Conservation (phyloP, 2,329 filamentous ascomycete species). For the Fusarium paranaense region DNA sequence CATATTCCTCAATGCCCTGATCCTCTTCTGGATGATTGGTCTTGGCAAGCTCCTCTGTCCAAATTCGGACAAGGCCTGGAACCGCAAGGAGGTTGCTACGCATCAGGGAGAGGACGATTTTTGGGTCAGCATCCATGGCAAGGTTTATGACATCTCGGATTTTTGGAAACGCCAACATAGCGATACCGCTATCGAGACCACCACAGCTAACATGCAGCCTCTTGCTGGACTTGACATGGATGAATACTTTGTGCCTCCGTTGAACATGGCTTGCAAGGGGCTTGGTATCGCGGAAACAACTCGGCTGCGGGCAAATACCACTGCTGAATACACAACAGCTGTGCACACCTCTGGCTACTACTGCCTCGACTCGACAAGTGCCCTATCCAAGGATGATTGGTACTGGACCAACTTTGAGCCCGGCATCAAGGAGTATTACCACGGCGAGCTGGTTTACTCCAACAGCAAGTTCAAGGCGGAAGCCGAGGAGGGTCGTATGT, state of each 20-base stretch:
- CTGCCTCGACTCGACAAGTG: conserved; percentile 65
- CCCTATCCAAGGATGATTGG: conserved; percentile 76
- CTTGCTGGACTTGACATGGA: conserved; percentile 85
- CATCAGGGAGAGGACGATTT: conserved; percentile 83
- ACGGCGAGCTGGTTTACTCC: conserved; percentile 85
- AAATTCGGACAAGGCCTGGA: conserved; percentile 92
- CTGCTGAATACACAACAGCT: conserved; percentile 65
- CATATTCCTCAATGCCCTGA: conserved; percentile 79
- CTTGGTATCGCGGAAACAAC: conserved; percentile 72
- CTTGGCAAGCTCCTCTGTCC: conserved; percentile 91
- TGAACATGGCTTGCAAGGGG: conserved; percentile 79
- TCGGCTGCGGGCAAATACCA: conserved; percentile 73
- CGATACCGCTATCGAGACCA: conserved; percentile 72
- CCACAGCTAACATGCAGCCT: conserved; percentile 74
- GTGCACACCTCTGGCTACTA: conserved; percentile 78
- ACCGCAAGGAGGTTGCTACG: conserved; percentile 72
- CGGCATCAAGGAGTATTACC: conserved; percentile 85
- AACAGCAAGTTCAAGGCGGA: conserved; percentile 69
- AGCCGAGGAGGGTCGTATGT: conserved; percentile 76
- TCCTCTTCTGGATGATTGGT: conserved; percentile 92
- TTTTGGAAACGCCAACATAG: conserved; percentile 91
- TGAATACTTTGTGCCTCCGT: conserved; percentile 83
- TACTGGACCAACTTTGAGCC: conserved; percentile 81
- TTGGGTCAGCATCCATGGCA: conserved; percentile 87
- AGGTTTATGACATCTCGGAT: conserved; percentile 90